A percentile compares a stretch with the other conserved stretches of the same genome.
These are phyloP conservation scores for Blastocystis sp. DNA, from an alignment of 352 stramenopile species.

Conservation along the genomic window DNA sequence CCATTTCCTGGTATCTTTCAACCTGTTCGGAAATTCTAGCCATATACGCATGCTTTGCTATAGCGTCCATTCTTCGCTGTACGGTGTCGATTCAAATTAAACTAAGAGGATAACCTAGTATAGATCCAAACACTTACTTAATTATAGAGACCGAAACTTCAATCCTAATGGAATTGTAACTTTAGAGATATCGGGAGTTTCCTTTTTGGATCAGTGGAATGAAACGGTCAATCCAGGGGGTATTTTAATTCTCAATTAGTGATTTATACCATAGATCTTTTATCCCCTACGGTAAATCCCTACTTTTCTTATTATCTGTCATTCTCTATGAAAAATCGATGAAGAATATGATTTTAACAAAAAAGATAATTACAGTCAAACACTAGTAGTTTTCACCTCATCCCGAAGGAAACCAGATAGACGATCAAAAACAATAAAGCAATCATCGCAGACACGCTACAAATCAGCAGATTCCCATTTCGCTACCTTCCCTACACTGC, in stretches of 20 bases:
- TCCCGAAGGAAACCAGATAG: not conserved
- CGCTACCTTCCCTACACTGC: not conserved
- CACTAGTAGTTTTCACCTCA: not conserved
- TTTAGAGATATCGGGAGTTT: not conserved
- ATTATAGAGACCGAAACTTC: not conserved
- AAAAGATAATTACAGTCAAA: not conserved
- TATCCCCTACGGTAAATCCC: too few relatives aligned
- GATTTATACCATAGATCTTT: not conserved
- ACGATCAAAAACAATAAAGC: slow-evolving; percentile 33
- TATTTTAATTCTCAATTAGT: not conserved
- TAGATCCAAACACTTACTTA: not conserved
- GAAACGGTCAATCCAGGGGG: not conserved
- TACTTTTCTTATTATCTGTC: not conserved
- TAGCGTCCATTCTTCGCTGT: slow-evolving; percentile 59
- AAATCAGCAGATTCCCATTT: not conserved
- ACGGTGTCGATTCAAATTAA: not conserved
- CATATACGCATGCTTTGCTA: slow-evolving; percentile 70
- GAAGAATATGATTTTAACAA: not conserved
- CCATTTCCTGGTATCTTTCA: slow-evolving; percentile 83
- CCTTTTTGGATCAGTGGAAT: not conserved
- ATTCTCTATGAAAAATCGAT: not conserved
- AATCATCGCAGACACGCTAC: slow-evolving; percentile 49
- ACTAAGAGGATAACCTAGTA: not conserved
- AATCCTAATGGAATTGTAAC: not conserved
- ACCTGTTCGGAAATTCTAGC: slow-evolving; percentile 84